phyloP scores from a whole-genome alignment of 163 green algal genomes.

The Coccomyxa subellipsoidea region DNA sequence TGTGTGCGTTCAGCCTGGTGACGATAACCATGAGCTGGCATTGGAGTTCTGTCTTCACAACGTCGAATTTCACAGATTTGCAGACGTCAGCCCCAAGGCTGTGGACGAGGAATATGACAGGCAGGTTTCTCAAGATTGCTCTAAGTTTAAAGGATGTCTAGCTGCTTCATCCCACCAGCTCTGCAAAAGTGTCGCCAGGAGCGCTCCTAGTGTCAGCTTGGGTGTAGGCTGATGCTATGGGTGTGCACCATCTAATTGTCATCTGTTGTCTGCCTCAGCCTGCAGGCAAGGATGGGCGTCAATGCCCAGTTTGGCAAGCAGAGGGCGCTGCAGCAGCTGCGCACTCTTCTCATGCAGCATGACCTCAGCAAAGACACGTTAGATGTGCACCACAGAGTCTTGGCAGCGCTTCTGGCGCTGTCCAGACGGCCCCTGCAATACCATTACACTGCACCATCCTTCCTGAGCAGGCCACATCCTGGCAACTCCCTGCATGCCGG shows the following conservation, averaged over 20 bases:
- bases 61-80: background rate
- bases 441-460: background rate
- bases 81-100: background rate
- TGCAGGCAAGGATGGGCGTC: background rate
- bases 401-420: background rate
- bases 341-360: background rate
- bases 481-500: background rate
- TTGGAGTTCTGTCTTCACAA: background rate
- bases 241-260: too few relatives aligned
- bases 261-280: too few relatives aligned
- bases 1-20: background rate
- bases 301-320: background rate
- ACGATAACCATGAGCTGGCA: background rate
- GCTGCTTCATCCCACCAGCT: too few relatives aligned
- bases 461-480: background rate
- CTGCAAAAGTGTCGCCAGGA: too few relatives aligned
- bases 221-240: too few relatives aligned
- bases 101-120: background rate
- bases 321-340: background rate
- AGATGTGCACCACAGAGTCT: background rate
- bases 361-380: background rate
- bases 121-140: too few relatives aligned
- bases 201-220: too few relatives aligned
- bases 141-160: too few relatives aligned
- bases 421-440: background rate